A percentile compares a stretch with the other conserved stretches of the same genome.
Evolutionary conservation across 1,284 basidiomycete genomes (phyloP).

Genomic region (Cutaneotrichosporon dermatis): DNA sequence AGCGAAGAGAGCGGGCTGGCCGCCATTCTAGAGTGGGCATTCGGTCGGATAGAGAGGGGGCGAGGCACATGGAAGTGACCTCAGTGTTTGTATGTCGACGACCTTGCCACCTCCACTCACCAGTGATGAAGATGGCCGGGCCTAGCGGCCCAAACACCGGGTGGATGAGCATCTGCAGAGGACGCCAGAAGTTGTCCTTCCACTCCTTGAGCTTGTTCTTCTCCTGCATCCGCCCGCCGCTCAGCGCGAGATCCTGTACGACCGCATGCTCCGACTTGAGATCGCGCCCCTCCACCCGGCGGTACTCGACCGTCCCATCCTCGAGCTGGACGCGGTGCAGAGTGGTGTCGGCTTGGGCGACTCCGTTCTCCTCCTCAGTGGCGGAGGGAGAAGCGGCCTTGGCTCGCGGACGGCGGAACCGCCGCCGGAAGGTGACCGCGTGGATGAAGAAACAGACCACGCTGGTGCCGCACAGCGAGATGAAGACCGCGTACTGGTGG

Average conservation of each 20-base stretch:
- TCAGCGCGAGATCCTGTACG: constrained; percentile 16
- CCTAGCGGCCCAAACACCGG: constrained; percentile 16
- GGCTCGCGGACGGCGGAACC: constrained; percentile 8
- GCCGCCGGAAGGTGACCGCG: constrained; percentile 12
- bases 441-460: constrained; percentile 13
- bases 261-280: constrained; percentile 14
- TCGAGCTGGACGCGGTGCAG: constrained; percentile 12
- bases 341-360: background rate
- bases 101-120: background rate
- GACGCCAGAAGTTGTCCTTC: constrained; percentile 13
- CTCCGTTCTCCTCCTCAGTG: background rate
- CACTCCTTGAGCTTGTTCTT: constrained; percentile 4
- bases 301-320: constrained; percentile 19
- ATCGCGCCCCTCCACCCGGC: background rate
- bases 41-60: too few species aligned
- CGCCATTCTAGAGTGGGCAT: too few species aligned
- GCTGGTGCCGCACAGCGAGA: constrained; percentile 6
- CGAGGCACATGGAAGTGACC: too few species aligned
- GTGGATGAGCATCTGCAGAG: constrained; percentile 17
- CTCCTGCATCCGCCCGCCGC: background rate
- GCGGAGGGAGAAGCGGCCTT: background rate
- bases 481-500: constrained; percentile 20
- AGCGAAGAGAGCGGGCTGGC: background rate
- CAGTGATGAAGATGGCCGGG: constrained; percentile 15
- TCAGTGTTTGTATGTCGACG: too few species aligned